Evolutionary conservation across 345 rosid genomes (phyloP).

Genomic region (Garcia nutans): DNA sequence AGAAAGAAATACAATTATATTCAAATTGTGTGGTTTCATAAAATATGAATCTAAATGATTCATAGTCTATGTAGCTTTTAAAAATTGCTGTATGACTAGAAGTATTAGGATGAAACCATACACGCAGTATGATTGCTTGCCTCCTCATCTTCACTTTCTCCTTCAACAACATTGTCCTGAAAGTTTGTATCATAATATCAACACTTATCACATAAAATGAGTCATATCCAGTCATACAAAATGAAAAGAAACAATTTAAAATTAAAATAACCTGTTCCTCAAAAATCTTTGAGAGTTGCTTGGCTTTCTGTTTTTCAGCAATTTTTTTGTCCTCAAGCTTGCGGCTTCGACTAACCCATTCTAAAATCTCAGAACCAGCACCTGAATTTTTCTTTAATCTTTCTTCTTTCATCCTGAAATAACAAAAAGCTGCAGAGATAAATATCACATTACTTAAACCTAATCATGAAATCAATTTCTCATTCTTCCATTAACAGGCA

Average conservation of each 20-base stretch:
- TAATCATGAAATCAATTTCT: no score
- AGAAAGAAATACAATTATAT: not conserved
- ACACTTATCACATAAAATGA: conserved; percentile 13
- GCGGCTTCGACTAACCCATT: conserved; percentile 78
- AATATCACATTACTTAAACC: no score
- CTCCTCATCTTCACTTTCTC: conserved; percentile 69
- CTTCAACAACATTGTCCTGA: conserved; percentile 77
- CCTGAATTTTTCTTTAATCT: conserved; percentile 63
- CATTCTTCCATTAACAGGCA: no score
- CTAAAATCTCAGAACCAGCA: conserved; percentile 56
- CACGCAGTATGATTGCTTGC: conserved; percentile 39
- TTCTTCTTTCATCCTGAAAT: conserved; percentile 78
- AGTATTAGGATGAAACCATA: conserved; percentile 29
- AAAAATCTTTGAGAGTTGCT: conserved; percentile 69
- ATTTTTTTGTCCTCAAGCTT: conserved; percentile 71
- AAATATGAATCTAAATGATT: not conserved
- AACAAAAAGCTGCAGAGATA: conserved; percentile 4
- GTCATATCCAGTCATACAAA: conserved; percentile 15
- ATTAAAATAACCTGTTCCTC: conserved; percentile 75
- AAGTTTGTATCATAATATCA: conserved; percentile 18
- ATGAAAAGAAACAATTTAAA: conserved; percentile 5
- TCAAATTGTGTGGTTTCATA: not conserved
- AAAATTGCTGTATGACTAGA: not conserved
- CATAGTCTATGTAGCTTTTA: not conserved
- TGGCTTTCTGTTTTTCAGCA: conserved; percentile 74